Evolutionary conservation across 2,329 filamentous ascomycete genomes (phyloP), one percentile per base, ranked within the genome.

Genomic region (Orbilia ellipsospora): DNA sequence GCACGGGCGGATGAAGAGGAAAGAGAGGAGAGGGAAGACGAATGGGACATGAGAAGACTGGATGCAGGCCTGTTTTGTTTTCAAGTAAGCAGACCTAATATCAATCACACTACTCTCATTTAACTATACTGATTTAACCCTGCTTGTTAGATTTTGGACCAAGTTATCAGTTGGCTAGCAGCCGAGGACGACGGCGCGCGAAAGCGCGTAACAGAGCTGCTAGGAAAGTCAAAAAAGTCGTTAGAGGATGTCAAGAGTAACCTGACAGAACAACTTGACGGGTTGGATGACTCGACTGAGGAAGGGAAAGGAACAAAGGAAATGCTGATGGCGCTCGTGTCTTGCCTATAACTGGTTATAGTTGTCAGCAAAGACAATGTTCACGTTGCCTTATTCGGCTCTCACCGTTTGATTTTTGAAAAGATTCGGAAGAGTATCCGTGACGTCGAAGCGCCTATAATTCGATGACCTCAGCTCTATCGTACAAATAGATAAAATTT

Each of bases 151-250:
- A 91, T 88, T 1, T 88, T 95, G 54, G 94, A 98, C 83, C 87
- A 93, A 0, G 88, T 95, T 31, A 83, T 99, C 31, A 92, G 94
- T 12, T 99, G 95, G 95, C 85, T 98, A 36, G 87, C 93, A 6
- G 95, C 94, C 0, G 95, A 99, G 83, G 95, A 99, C 80, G 86
- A 85, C 40, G 93, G 92, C 0, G 92, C 92, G 0, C 88, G 86
- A 79, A 85, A 83, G 67, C 90, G 86, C 79, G 88, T 97, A 36
- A 82, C 85, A 59, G 83, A 85, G 20, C 82, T 91, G 2, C 83
- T 97, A 48, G 88, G 86, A 0, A 90, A 92, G 74, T 85, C 87
- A 18, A 91, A 91, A 78, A 90, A 92, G 80, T 84, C 85, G 6
- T 80, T 96, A 16, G 84, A 81, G 2, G 84, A 89, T 15, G 82